Percentiles rank a stretch among this genome's conserved stretches.
Conservation (phyloP, 1,284 basidiomycete species). For the Marasmius fiardii region DNA sequence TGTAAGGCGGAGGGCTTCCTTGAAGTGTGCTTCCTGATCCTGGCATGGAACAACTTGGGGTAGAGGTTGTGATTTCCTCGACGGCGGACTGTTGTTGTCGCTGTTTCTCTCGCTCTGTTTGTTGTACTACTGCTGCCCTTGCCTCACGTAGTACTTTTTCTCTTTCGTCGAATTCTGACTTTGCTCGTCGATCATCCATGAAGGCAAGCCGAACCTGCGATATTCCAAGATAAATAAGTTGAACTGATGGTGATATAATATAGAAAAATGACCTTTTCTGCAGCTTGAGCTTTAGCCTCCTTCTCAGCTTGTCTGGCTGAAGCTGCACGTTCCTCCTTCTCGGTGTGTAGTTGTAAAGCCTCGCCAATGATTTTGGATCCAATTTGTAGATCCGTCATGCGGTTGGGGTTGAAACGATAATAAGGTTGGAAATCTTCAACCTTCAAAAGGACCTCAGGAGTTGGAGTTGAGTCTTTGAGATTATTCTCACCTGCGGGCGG, state of each 20-base stretch:
- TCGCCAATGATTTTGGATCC: constrained; percentile 66
- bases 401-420: constrained; percentile 57
- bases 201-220: constrained; percentile 66
- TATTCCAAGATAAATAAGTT: constrained; percentile 5
- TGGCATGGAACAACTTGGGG: background rate
- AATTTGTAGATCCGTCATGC: constrained; percentile 52
- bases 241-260: background rate
- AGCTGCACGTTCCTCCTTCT: constrained; percentile 49
- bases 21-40: background rate
- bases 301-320: constrained; percentile 52
- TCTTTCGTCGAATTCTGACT: constrained; percentile 48
- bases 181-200: constrained; percentile 67
- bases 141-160: constrained; percentile 51
- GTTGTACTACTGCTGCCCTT: constrained; percentile 25
- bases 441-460: constrained; percentile 18
- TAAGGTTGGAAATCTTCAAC: constrained; percentile 57
- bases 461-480: constrained; percentile 7
- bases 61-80: too few relatives aligned
- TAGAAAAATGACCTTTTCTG: constrained; percentile 43
- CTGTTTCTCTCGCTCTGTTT: constrained; percentile 22
- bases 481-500: constrained; percentile 46
- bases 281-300: constrained; percentile 42
- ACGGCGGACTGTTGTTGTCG: background rate
- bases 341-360: constrained; percentile 47
- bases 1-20: constrained; percentile 2